These are phyloP conservation scores for Mycena amicta DNA, from an alignment of 768 basidiomycete genomes.

Conservation along the genomic window DNA sequence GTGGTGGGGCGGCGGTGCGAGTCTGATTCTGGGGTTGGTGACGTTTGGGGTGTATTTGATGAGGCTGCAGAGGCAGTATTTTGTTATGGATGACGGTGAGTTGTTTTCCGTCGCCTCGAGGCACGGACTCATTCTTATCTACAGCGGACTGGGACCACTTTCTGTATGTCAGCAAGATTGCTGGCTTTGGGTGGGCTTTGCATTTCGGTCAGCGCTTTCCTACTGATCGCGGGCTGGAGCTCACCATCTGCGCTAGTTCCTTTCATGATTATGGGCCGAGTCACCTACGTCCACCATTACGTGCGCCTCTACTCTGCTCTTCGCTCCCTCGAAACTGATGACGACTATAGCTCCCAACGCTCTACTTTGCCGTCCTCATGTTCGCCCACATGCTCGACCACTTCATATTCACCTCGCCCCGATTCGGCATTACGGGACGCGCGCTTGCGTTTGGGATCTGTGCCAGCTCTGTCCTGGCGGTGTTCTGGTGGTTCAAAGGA, in stretches of 20 bases:
- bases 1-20: slow-evolving; percentile 82
- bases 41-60: slow-evolving; percentile 71
- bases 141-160: slow-evolving; percentile 93
- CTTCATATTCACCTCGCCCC: slow-evolving; percentile 80
- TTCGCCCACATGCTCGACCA: slow-evolving; percentile 89
- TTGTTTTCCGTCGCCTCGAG: slow-evolving; percentile 17
- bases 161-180: slow-evolving; percentile 89
- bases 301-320: slow-evolving; percentile 48
- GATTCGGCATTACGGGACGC: slow-evolving; percentile 66
- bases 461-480: slow-evolving; percentile 59
- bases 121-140: slow-evolving; percentile 2
- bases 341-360: slow-evolving; percentile 78
- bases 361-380: slow-evolving; percentile 96
- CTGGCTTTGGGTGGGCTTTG: slow-evolving; percentile 88
- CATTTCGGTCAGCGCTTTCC: slow-evolving; percentile 71
- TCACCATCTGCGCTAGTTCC: slow-evolving; percentile 58
- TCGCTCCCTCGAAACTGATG: background rate
- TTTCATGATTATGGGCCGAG: slow-evolving; percentile 97
- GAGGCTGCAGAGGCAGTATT: slow-evolving; percentile 84
- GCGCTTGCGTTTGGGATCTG: slow-evolving; percentile 68
- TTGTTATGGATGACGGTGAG: slow-evolving; percentile 87
- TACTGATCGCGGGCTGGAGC: background rate
- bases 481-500: slow-evolving; percentile 95
- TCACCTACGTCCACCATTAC: slow-evolving; percentile 96
- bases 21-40: slow-evolving; percentile 57